Conservation (phyloP, 176 grass and related monocot genomes). For the Eleusine indica region DNA sequence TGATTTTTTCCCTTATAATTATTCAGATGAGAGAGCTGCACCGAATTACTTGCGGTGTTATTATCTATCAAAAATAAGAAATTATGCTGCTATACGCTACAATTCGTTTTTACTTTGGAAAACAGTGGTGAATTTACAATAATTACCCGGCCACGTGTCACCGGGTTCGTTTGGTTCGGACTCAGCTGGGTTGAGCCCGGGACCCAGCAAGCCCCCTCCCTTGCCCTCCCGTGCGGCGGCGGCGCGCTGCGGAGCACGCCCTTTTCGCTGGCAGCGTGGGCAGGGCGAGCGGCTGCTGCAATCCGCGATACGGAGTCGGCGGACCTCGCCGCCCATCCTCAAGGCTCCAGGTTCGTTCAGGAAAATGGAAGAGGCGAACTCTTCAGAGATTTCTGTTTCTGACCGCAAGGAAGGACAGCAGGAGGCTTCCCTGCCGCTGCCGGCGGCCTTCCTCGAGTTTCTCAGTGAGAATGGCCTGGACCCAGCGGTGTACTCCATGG, state of each 20-base stretch:
- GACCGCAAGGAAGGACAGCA: not conserved
- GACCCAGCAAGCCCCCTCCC: not conserved
- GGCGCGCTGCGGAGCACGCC: constrained; percentile 5
- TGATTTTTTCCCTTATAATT: too few species aligned
- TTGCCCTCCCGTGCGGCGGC: not conserved
- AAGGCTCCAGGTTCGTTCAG: constrained; percentile 3
- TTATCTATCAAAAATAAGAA: not conserved
- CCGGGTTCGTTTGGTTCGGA: not conserved
- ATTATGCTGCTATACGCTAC: too few species aligned
- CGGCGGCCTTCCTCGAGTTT: constrained; percentile 74
- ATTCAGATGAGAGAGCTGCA: not conserved
- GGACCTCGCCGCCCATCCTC: not conserved
- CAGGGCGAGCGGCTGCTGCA: not conserved
- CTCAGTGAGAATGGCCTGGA: constrained; percentile 84
- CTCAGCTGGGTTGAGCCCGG: not conserved
- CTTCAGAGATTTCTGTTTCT: not conserved
- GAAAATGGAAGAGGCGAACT: constrained; percentile 22
- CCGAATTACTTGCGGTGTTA: not conserved
- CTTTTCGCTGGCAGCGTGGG: not conserved
- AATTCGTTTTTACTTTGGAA: not conserved
- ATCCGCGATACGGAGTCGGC: not conserved
- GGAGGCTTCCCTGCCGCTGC: constrained; percentile 47
- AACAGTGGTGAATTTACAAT: not conserved
- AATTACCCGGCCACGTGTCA: not conserved
- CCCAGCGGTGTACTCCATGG: constrained; percentile 67